Base-by-base conservation (phyloP, 2,329 filamentous ascomycete genomes). In the Xylariaceae sp. region DNA sequence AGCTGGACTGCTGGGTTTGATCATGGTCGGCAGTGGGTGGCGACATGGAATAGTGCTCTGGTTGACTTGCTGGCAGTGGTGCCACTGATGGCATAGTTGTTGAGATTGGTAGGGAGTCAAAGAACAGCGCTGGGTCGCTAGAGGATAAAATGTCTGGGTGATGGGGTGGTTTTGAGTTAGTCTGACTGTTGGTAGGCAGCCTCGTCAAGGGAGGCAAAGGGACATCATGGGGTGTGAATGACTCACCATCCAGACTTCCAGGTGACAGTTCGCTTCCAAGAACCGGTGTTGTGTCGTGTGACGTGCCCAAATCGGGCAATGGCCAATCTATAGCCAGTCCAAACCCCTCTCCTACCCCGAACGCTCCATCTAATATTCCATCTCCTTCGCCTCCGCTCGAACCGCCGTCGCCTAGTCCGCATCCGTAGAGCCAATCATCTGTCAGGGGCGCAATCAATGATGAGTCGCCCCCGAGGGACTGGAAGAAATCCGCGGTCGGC, bases 401-500 rank as follows among this genome's bases (percentile, higher is more conserved):
- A 42, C 45, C 59, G 26, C 54, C 53, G 26, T 60, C 55, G 12
- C 49, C 46, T 37, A 59, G 47, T 50, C 51, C 58, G 44, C 62
- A 61, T 56, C 59, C 64, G 29, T 59, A 54, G 56, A 66, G 61
- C 64, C 65, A 65, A 53, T 65, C 60, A 49, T 60, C 55, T 29
- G 58, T 44, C 48, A 56, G 50, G 52, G 61, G 62, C 40, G 57
- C 59, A 29, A 60, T 52, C n/a, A 61, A 60, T 42, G 48, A 45
- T 26, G 47, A 37, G 37, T 51, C 54, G 51, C 55, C 62, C 51
- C 58, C 63, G 50, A 60, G 62, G 50, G 63, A 65, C 65, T 59
- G 60, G 58, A 63, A 65, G 61, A 66, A 63, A 52, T 65, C 66
- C 60, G 59, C 58, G 57, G 57, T 54, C 51, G 62, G 61, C 59